Conservation (phyloP, 768 basidiomycete species). For the Boletus pseudopeckii region DNA sequence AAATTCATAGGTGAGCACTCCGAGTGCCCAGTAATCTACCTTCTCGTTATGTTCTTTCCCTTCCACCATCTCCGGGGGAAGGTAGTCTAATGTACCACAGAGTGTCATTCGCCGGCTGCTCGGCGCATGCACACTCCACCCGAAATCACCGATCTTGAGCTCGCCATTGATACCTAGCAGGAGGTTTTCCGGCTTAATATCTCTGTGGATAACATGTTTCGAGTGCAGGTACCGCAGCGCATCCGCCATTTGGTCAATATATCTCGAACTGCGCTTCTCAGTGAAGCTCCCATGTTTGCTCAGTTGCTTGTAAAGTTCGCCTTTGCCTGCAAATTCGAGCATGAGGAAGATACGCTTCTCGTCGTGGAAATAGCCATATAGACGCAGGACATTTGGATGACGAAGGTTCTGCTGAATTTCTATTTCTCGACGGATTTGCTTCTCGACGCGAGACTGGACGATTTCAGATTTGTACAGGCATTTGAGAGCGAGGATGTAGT, state of each 20-base stretch:
- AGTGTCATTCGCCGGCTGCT: conserved; percentile 85
- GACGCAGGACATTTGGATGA: conserved; percentile 89
- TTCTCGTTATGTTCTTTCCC: conserved; percentile 83
- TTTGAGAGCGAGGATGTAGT: conserved; percentile 95
- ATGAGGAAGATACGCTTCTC: conserved; percentile 96
- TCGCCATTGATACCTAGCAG: conserved; percentile 93
- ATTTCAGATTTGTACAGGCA: conserved; percentile 97
- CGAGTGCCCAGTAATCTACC: conserved; percentile 96
- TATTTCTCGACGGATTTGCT: conserved; percentile 95
- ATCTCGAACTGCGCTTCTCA: conserved; percentile 83
- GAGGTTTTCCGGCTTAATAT: conserved; percentile 98
- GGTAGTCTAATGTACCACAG: conserved; percentile 94
- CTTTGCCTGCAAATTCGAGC: conserved; percentile 96
- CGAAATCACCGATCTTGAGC: conserved; percentile 97
- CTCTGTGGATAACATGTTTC: conserved; percentile 97
- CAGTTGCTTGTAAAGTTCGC: conserved; percentile 95
- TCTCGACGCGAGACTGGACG: conserved; percentile 87
- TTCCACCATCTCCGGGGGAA: conserved; percentile 99
- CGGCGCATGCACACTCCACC: conserved; percentile 97
- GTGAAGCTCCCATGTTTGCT: conserved; percentile 82
- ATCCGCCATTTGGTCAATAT: conserved; percentile 98
- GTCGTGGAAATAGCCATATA: conserved; percentile 98
- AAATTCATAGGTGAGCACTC: conserved; percentile 96
- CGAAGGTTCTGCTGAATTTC: conserved; percentile 97
- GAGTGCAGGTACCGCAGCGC: conserved; percentile 87